phyloP scores from a whole-genome alignment of 768 basidiomycete species.

The Auricularia cornea region DNA sequence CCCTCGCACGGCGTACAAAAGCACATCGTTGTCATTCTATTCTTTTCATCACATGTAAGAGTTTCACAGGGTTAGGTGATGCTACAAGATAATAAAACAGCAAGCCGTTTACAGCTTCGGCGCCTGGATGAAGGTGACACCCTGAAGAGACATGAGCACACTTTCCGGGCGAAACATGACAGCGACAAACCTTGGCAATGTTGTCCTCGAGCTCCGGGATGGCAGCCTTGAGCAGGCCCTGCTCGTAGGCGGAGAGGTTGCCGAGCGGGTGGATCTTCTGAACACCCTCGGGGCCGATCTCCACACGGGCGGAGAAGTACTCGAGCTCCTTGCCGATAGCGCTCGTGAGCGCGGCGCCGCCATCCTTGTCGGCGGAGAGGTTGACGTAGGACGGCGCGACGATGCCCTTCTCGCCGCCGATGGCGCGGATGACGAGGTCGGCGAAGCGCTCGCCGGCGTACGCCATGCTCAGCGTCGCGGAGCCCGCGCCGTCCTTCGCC shows the following conservation, averaged over 20 bases:
- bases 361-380: conserved; percentile 59
- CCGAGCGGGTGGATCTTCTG: conserved; percentile 79
- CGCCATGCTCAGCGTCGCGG: conserved; percentile 96
- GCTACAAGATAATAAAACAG: background rate
- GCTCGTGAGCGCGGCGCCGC: conserved; percentile 64
- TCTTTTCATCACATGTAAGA: too few species aligned
- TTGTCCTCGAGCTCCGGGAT: conserved; percentile 68
- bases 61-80: background rate
- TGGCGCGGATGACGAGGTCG: conserved; percentile 68
- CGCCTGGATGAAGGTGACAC: conserved; percentile 13
- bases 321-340: conserved; percentile 70
- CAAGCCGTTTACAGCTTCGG: conserved; percentile 13
- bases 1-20: too few species aligned
- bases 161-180: background rate
- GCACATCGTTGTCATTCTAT: too few species aligned
- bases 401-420: conserved; percentile 84
- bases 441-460: conserved; percentile 91
- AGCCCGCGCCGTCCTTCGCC: conserved; percentile 90
- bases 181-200: conserved; percentile 40
- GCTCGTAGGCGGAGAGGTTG: conserved; percentile 60
- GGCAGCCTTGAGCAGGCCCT: conserved; percentile 67
- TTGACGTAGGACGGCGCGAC: conserved; percentile 79
- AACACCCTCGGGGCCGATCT: conserved; percentile 84
- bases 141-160: conserved; percentile 6
- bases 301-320: conserved; percentile 84